These are phyloP conservation scores for Coniochaeta sp. DNA, from an alignment of 2,329 filamentous ascomycete genomes.

Conservation along the genomic window DNA sequence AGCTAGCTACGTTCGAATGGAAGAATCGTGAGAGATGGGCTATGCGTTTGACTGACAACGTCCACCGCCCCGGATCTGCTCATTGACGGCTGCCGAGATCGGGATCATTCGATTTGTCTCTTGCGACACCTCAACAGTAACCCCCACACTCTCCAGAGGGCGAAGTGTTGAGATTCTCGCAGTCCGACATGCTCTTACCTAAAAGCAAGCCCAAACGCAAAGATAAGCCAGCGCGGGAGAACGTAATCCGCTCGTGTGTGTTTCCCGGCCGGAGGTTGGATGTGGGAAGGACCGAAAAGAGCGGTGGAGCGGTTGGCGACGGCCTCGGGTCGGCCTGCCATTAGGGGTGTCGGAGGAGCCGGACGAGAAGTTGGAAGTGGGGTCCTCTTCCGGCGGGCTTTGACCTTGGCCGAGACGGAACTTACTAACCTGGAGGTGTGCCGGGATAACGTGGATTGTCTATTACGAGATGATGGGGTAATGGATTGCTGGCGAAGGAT, in stretches of 20 bases:
- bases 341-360: not conserved
- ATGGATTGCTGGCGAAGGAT: not conserved
- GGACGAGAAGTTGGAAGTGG: not conserved
- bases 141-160: not conserved
- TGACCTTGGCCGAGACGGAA: not conserved
- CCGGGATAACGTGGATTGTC: not conserved
- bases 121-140: too few species aligned
- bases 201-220: not conserved
- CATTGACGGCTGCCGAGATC: too few species aligned
- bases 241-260: not conserved
- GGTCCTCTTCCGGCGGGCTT: not conserved
- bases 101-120: too few species aligned
- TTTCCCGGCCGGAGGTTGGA: not conserved
- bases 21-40: too few species aligned
- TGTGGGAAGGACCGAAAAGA: not conserved
- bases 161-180: not conserved
- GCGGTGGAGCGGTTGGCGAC: not conserved
- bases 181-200: not conserved
- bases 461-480: constrained; percentile 1
- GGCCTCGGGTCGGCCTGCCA: constrained; percentile 2
- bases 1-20: too few species aligned
- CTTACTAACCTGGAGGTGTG: too few species aligned
- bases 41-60: too few species aligned
- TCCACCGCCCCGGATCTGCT: too few species aligned
- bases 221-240: not conserved